These are phyloP conservation scores for Stagonosporopsis chrysanthemi DNA, from an alignment of 2,329 filamentous ascomycete genomes.

Conservation along the genomic window DNA sequence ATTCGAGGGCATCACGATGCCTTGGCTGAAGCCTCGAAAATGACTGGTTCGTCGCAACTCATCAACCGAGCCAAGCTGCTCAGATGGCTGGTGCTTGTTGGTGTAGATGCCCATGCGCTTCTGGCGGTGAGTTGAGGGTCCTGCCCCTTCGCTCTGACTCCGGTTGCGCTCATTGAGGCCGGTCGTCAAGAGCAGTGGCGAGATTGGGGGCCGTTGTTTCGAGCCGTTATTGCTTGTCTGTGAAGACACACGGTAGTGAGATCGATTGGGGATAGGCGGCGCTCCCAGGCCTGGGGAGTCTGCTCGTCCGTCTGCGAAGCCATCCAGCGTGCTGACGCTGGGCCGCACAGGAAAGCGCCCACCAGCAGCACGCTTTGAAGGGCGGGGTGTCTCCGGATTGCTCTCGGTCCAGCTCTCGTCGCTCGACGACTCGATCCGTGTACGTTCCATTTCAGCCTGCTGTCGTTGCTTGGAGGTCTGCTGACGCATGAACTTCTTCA, in stretches of 20 bases:
- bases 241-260: slow-evolving; percentile 79
- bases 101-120: slow-evolving; percentile 69
- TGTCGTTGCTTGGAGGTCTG: slow-evolving; percentile 47
- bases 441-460: slow-evolving; percentile 40
- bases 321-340: slow-evolving; percentile 70
- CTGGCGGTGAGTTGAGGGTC: slow-evolving; percentile 59
- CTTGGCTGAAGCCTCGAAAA: slow-evolving; percentile 65
- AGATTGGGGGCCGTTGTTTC: slow-evolving; percentile 74
- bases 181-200: slow-evolving; percentile 73
- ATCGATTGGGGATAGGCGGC: slow-evolving; percentile 80
- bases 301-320: slow-evolving; percentile 54
- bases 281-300: slow-evolving; percentile 51
- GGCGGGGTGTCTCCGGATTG: slow-evolving; percentile 77
- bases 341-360: slow-evolving; percentile 72
- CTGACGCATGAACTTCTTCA: slow-evolving; percentile 65
- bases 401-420: slow-evolving; percentile 67
- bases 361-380: slow-evolving; percentile 63
- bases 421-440: slow-evolving; percentile 55
- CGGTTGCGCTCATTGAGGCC: slow-evolving; percentile 69
- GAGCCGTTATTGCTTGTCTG: slow-evolving; percentile 66
- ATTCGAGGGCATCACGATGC: slow-evolving; percentile 54
- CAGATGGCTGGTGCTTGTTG: slow-evolving; percentile 59
- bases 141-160: slow-evolving; percentile 68
- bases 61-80: slow-evolving; percentile 59
- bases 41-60: slow-evolving; percentile 62